Conservation (phyloP, 768 basidiomycete genomes). For the Auriculariales sp. region DNA sequence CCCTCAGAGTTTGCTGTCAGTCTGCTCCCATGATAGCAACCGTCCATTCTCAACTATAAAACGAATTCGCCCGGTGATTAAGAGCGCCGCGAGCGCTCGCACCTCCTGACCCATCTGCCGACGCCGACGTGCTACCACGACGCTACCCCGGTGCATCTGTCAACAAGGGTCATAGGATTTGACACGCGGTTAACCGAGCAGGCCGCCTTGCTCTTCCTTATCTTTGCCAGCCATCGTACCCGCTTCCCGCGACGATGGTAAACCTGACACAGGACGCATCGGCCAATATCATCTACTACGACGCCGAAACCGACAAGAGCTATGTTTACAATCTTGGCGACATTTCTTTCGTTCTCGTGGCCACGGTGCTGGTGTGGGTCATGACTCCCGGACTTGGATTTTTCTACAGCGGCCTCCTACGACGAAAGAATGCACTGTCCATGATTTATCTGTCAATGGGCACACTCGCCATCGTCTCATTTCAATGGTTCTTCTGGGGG, state of each 20-base stretch:
- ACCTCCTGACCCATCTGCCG: too few species aligned
- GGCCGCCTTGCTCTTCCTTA: too few species aligned
- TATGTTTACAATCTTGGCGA: conserved; percentile 16
- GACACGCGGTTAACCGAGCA: too few species aligned
- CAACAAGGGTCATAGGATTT: too few species aligned
- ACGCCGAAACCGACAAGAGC: conserved; percentile 7
- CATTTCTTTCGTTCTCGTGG: conserved; percentile 16
- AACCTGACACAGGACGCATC: not conserved
- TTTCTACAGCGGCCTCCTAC: conserved; percentile 21
- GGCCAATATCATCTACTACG: not conserved
- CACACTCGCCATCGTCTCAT: conserved; percentile 28
- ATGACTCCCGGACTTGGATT: conserved; percentile 17
- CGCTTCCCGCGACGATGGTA: not conserved
- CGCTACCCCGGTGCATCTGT: too few species aligned
- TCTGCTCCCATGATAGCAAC: too few species aligned
- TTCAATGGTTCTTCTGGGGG: conserved; percentile 73
- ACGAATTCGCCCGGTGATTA: too few species aligned
- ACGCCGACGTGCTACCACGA: too few species aligned
- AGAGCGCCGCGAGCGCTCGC: too few species aligned
- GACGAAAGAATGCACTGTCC: conserved; percentile 26
- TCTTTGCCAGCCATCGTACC: too few species aligned
- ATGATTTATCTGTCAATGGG: conserved; percentile 18
- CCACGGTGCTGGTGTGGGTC: conserved; percentile 15
- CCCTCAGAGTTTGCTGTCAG: too few species aligned
- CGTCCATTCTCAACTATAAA: too few species aligned